Base-by-base conservation (phyloP, 2,329 filamentous ascomycete species). In the Calonectria pteridis region DNA sequence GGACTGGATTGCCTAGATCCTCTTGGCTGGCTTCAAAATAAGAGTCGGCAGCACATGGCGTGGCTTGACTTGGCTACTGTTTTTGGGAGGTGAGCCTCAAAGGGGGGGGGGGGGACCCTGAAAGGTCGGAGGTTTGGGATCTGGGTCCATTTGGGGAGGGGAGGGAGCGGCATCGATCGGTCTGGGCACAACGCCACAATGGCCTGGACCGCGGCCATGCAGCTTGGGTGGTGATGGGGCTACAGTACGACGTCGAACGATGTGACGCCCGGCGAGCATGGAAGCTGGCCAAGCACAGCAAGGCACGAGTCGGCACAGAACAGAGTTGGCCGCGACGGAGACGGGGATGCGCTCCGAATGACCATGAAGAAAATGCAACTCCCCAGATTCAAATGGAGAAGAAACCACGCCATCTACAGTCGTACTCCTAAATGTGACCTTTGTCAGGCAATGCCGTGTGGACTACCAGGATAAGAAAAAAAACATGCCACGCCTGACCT, bases 111-210 rank as follows among this genome's bases (percentile, higher is more conserved):
- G 51, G 33, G 58, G 37, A 62, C 62, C 75, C 68, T 40, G 69
- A 67, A 46, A 28, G 62, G 64, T 62, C 72, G 64, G 53, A 68
- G 69, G 53, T 70, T 74, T 66, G 73, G 66, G 72, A 59, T 69
- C 72, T 67, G 69, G 53, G 66, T 58, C 55, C 65, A 68, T 43
- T 46, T 46, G 43, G n/a, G 43, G 43, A 49, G 37, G 35, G 49
- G 67, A 43, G 26, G 46, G 67, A 50, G 33, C 31, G 31, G 62
- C 69, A 75, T 75, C 72, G 77, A 78, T 77, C 67, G 69, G 77
- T 79, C 77, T 79, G 64, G 76, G 67, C 75, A 69, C 43, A 68
- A 23, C 73, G 76, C 75, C 75, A 79, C 75, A 40, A 55, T 72
- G 72, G 75, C 69, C 76, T 77, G 64, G 77, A 76, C 77, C 69